These are phyloP conservation scores for Gossypium australe DNA, from an alignment of 345 rosid species.

Conservation along the genomic window DNA sequence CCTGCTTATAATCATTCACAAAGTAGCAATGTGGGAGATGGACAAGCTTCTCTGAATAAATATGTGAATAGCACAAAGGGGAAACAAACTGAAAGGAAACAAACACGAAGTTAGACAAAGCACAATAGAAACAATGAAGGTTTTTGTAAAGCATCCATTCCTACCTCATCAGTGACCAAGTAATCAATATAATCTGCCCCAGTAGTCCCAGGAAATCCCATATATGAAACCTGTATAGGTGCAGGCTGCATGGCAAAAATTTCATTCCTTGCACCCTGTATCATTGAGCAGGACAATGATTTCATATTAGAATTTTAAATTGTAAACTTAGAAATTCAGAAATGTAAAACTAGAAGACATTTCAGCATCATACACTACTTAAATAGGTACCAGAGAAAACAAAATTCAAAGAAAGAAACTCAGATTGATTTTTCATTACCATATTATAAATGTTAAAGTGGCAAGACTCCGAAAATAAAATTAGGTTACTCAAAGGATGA, in stretches of 20 bases:
- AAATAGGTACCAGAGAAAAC: not conserved
- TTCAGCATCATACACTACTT: not conserved
- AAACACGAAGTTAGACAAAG: slow-evolving; percentile 16
- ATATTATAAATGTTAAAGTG: not conserved
- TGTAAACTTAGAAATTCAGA: not conserved
- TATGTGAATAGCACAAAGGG: slow-evolving; percentile 60
- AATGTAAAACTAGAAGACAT: not conserved
- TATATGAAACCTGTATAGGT: slow-evolving; percentile 93
- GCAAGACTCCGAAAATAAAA: not conserved
- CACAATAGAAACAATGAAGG: not conserved
- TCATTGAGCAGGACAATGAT: not conserved
- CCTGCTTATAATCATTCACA: slow-evolving; percentile 99
- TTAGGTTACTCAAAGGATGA: slow-evolving; percentile 4
- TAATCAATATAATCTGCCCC: slow-evolving; percentile 94
- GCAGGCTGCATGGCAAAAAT: slow-evolving; percentile 98
- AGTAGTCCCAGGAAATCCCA: slow-evolving; percentile 99
- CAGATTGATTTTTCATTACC: not conserved
- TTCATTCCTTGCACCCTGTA: slow-evolving; percentile 98
- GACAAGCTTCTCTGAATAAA: slow-evolving; percentile 95
- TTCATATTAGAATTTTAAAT: not conserved
- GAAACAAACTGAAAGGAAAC: slow-evolving; percentile 72
- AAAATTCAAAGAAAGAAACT: not conserved
- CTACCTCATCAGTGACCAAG: slow-evolving; percentile 96
- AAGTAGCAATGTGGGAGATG: slow-evolving; percentile 98
- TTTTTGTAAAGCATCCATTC: slow-evolving; percentile 1